Evolutionary conservation across 2,329 filamentous ascomycete genomes (phyloP), one percentile per base, ranked within the genome.

Genomic region (Thelonectria olida): DNA sequence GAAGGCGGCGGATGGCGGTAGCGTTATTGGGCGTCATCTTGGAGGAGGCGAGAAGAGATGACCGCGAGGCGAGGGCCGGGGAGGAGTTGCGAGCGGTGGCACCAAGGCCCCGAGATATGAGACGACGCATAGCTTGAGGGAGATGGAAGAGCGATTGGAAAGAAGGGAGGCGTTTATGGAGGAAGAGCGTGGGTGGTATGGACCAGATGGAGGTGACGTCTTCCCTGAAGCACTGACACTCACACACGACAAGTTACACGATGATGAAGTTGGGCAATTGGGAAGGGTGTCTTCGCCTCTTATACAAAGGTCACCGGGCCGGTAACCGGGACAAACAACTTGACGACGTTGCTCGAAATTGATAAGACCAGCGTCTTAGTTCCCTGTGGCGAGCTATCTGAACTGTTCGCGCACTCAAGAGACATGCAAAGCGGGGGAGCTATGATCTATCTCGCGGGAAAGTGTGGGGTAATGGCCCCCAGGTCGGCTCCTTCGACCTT

Each of bases 1-100:
- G 84, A 66, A 90, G 76, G 72, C 85, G 81, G 72, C 85, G 80
- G 53, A 80, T 76, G 60, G 84, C 82, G 50, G 78, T 66, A 47
- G 76, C 67, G 45, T 69, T 73, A 59, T 67, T 71, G 51, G 78
- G 74, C 22, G 77, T 65, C 69, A 80, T 78, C 70, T 74, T 79
- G 64, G 68, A 67, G 38, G 72, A 54, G 70, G 61, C 66, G 57
- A 65, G 69, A 68, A 66, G 72, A 69, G 70, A 75, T 70, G 70
- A 63, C 61, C 67, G 59, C 69, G 67, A 64, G 67, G 61, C 38
- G 64, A 68, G 64, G 67, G 71, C 54, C 64, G 68, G 55, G 62
- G 66, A 49, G 56, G 71, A 72, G 10, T 27, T 19, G 56, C 74
- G 72, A 68, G 76, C 74, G 64, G 75, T 71, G 65, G 74, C 73